Evolutionary conservation across 345 rosid genomes (phyloP), one percentile per base, ranked within the genome.

Genomic region (Corchorus capsularis): DNA sequence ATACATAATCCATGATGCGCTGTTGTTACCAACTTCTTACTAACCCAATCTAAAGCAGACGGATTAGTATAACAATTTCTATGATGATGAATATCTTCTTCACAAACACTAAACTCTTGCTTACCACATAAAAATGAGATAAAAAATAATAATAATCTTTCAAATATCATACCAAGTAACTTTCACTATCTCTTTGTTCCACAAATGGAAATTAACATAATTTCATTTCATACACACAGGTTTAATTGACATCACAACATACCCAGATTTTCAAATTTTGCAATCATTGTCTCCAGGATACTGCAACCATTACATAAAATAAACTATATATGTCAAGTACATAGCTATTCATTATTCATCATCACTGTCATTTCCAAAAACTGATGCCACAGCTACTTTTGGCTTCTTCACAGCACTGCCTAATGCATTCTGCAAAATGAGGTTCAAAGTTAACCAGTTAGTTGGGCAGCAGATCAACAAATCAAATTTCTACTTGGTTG

Each of bases 361-460:
- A 56, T 92, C 99, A 17, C 97, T 92, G 22, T 93, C 94, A 61
- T 91, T 79, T 55, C 92, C 82, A 17, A 96, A 96, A 63, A 89
- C 90, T 0, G 98, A 92, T 53, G 97, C 92, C 6, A 92, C 88
- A 1, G 85, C 81, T 63, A 67, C 64, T 82, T 92, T 93, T 0
- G 92, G 91, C 83, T 92, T 93, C 92, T 93, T 96, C 41, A 75
- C 79, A 47, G 82, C 78, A 80, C 72, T 80, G 46, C 77, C 79
- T 13, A 84, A 61, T 72, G 85, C 78, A 73, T 77, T 88, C 98
- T 96, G 88, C 74, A 71, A 57, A 32, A 20, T 41, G 8, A 15
- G 16, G 15, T n/a, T 5, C 1, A 22, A 20, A 19, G 19, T 71
- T 56, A 16, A 54, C 63, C 37, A 56, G 65, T 8, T 41, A 13